These are phyloP conservation scores for Moesziomyces sp. DNA, from an alignment of 1,284 basidiomycete species.

Conservation along the genomic window DNA sequence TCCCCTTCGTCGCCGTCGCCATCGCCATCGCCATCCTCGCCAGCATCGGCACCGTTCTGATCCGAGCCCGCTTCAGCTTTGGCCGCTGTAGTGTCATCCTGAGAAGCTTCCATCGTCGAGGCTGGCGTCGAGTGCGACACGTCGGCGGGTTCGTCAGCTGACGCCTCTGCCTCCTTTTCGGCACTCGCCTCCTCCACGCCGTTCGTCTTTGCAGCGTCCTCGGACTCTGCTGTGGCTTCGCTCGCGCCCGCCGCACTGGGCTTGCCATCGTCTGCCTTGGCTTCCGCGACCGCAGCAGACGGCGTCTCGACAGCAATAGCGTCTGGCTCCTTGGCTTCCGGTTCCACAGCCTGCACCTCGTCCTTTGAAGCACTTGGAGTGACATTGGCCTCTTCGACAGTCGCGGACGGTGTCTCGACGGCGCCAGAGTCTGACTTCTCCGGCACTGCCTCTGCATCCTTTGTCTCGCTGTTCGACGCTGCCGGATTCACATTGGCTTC, in stretches of 20 bases:
- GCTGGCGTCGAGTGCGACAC: not conserved
- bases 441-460: too few species aligned
- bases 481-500: not conserved
- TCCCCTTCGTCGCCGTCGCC: constrained; percentile 73
- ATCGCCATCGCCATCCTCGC: constrained; percentile 72
- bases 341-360: not conserved
- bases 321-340: too few species aligned
- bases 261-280: not conserved
- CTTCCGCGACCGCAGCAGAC: constrained; percentile 1
- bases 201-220: too few species aligned
- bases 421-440: not conserved
- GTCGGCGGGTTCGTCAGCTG: not conserved
- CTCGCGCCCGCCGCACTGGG: not conserved
- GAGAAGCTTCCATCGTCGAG: not conserved
- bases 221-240: not conserved
- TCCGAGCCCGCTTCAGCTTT: not conserved
- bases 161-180: too few species aligned
- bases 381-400: not conserved
- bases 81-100: not conserved
- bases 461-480: not conserved
- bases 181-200: too few species aligned
- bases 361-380: not conserved
- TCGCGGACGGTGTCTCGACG: not conserved
- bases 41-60: not conserved
- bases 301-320: not conserved